Evolutionary conservation across 2,329 filamentous ascomycete species (phyloP), one percentile per base, ranked within the genome.

Genomic region (Paracamarosporium sp.): DNA sequence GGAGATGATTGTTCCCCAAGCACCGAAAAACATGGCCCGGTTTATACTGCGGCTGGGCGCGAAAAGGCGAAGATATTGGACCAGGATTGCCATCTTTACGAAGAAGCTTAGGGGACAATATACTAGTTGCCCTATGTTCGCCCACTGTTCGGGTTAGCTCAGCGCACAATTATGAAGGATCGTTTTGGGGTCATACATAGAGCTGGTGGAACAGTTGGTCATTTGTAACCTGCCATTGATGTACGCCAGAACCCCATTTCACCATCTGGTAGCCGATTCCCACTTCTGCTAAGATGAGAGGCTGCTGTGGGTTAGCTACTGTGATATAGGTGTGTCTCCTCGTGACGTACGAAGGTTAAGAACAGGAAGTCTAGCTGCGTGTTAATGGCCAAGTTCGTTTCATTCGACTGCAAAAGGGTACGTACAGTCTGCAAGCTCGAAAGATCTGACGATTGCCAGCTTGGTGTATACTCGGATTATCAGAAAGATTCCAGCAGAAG

Each of bases 181-280:
- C 8, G 22, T 20, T 3, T 24, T 28, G 24, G 27, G 30, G n/a
- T 36, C 8, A 25, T 61, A 71, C 69, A 35, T 67, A 70, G 15
- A 70, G 60, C 43, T 69, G 68, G 8, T 66, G 56, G 55, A 69
- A 69, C 8, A 71, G 54, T 36, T 70, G 61, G 9, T 56, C 60
- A 25, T 67, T 43, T 12, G 67, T 67, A 9, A 72, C 44, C 56
- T 72, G 67, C 69, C 69, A 72, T 50, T 70, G 68, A 58, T 72
- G 69, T 4, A 70, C 68, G 9, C 69, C 69, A 25, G 67, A 63
- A n/a, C 69, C 69, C 62, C 62, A 70, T 35, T 65, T 65, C 2
- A 69, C 64, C 64, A 68, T 69, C 20, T 61, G 55, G 22, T 67
- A 68, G 22, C 68, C 69, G 46, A 70, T 55, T 5, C 47, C 62